Evolutionary conservation across 352 stramenopile species (phyloP), one percentile per base, ranked within the genome.

Genomic region (Pythium brachiatum): DNA sequence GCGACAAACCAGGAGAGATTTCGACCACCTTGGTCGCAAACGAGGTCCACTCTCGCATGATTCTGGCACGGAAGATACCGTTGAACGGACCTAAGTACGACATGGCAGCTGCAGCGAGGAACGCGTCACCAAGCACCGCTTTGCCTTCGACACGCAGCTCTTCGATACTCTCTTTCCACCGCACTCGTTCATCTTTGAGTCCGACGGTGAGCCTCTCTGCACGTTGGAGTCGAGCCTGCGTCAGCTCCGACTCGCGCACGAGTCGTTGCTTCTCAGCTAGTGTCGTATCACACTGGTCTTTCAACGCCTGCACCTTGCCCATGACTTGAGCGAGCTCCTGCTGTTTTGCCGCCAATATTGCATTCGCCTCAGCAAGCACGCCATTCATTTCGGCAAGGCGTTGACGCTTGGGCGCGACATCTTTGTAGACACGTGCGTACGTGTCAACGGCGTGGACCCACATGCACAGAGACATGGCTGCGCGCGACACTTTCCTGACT

Each of bases 401-500:
- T 46, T 92, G 81, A 1, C 77, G 77, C 51, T 94, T 96, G 0
- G 88, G 87, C 0, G 72, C 79, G 2, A 96, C 86, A 52, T 94
- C 81, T 60, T 89, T 86, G 56, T 78, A 79, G 0, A 92, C 63
- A 7, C 79, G 76, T 13, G 81, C 81, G 31, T 96, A 96, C 11
- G 85, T 90, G 56, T 92, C 76, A 25, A 96, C 70, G 0, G 88
- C 88, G 64, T 93, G 83, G 18, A 94, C 82, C 86, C 86, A 96
- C 85, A 94, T 95, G 27, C 88, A 95, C 26, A 96, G 58, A n/a
- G 81, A 90, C 76, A 88, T 88, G 2, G 86, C 86, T 0, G 88
- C 87, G 18, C 72, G 69, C 7, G 82, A 94, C 6, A 93, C 84
- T 54, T 95, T 92, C 62, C 82, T 90, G 2, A 94, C 83, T 65